A percentile compares a stretch with the other conserved stretches of the same genome.
Conservation (phyloP, 2,329 filamentous ascomycete species). For the Claviceps sp. region DNA sequence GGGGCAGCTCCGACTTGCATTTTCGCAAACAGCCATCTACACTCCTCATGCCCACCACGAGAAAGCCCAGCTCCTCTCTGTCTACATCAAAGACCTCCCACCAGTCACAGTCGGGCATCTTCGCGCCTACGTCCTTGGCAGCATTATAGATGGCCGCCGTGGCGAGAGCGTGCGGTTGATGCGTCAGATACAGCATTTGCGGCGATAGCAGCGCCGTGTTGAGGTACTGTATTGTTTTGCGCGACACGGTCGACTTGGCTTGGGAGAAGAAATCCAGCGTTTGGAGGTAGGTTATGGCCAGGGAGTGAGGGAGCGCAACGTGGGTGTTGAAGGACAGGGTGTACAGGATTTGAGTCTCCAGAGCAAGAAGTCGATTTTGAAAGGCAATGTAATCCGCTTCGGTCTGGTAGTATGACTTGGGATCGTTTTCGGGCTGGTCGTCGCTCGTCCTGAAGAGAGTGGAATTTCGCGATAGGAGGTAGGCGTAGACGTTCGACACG, state of each 20-base stretch:
- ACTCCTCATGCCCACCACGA: constrained; percentile 76
- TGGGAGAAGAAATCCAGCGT: constrained; percentile 56
- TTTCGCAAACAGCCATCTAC: constrained; percentile 54
- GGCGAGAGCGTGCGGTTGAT: constrained; percentile 76
- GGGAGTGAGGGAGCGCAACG: constrained; percentile 70
- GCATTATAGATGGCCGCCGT: constrained; percentile 87
- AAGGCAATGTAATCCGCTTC: constrained; percentile 58
- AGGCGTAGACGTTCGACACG: constrained; percentile 72
- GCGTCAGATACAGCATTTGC: constrained; percentile 80
- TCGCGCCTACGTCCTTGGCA: constrained; percentile 59
- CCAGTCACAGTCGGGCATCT: constrained; percentile 76
- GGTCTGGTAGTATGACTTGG: constrained; percentile 52
- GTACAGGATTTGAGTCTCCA: constrained; percentile 65
- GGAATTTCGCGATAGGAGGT: constrained; percentile 54
- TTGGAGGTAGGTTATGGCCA: constrained; percentile 87
- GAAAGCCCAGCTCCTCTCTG: constrained; percentile 82
- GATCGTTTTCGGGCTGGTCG: constrained; percentile 22
- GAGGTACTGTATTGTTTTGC: constrained; percentile 60
- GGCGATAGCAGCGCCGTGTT: constrained; percentile 78
- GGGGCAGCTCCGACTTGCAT: constrained; percentile 44
- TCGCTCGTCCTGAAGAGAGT: constrained; percentile 33
- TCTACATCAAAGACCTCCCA: constrained; percentile 98
- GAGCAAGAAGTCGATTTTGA: constrained; percentile 51
- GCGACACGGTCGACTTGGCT: constrained; percentile 40
- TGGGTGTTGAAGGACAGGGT: constrained; percentile 71